A percentile compares a stretch with the other conserved stretches of the same genome.
These are phyloP conservation scores for Yamadazyma philogaea DNA, from an alignment of 805 yeast genomes.

Conservation along the genomic window DNA sequence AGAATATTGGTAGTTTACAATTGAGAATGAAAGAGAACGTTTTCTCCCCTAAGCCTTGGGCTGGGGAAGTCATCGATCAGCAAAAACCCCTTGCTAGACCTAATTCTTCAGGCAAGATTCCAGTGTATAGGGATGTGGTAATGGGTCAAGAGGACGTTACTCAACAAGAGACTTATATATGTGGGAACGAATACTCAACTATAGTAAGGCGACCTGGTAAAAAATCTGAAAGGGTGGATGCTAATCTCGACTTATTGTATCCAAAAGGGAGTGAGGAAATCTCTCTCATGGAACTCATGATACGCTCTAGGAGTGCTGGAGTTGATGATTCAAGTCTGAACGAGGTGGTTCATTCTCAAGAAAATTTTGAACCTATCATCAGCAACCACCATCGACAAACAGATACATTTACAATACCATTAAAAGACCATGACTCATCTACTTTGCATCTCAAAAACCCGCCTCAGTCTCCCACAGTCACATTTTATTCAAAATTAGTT, in stretches of 20 bases:
- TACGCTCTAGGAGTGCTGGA: conserved; percentile 39
- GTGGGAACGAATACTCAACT: conserved; percentile 31
- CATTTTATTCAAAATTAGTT: conserved; percentile 72
- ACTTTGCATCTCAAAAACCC: conserved; percentile 5
- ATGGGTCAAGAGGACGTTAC: conserved; percentile 5
- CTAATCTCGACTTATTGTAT: conserved; percentile 59
- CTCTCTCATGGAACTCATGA: conserved; percentile 64
- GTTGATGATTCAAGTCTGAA: neutral
- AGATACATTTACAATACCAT: conserved; percentile 30
- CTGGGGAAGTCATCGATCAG: conserved; percentile 56
- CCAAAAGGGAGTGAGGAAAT: conserved; percentile 47
- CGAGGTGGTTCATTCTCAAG: neutral
- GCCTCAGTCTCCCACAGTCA: conserved; percentile 72
- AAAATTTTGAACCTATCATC: neutral
- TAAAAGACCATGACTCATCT: conserved; percentile 24
- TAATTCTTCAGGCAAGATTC: conserved; percentile 28
- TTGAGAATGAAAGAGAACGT: conserved; percentile 63
- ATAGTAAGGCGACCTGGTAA: conserved; percentile 55
- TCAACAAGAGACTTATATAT: conserved; percentile 6
- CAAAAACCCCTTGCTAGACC: conserved; percentile 16
- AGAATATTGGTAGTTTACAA: conserved; percentile 46
- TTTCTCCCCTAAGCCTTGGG: conserved; percentile 54
- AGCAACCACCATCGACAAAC: neutral
- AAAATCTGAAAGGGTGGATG: conserved; percentile 54
- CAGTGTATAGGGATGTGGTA: conserved; percentile 25